phyloP scores from a whole-genome alignment of 192 early-diverging fungal species.

The Gaertneriomyces semiglobifer region DNA sequence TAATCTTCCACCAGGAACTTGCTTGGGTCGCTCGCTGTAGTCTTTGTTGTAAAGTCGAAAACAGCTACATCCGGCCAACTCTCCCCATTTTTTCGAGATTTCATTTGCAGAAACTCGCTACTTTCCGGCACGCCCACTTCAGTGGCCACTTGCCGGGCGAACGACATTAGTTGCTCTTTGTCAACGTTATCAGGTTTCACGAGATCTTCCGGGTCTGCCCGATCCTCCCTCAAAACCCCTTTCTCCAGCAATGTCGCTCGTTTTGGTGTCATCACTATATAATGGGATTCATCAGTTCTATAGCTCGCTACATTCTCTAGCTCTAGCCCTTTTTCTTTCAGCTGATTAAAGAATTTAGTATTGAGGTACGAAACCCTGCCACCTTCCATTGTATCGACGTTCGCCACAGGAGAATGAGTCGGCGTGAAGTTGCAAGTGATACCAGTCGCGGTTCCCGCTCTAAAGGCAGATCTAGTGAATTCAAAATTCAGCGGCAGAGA shows the following conservation, averaged over 20 bases:
- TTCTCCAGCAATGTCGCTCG: slow-evolving; percentile 8
- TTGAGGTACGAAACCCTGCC: slow-evolving; percentile 23
- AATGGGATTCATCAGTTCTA: slow-evolving; percentile 22
- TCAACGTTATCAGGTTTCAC: slow-evolving; percentile 23
- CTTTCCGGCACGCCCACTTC: slow-evolving; percentile 4
- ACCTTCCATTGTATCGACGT: slow-evolving; percentile 6
- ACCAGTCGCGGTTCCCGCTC: slow-evolving; percentile 22
- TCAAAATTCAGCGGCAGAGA: slow-evolving; percentile 5
- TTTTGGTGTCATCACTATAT: slow-evolving; percentile 28
- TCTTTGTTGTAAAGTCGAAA: slow-evolving; percentile 26
- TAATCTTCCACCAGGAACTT: background rate
- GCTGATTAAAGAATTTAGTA: slow-evolving; percentile 15
- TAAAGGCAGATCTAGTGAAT: slow-evolving; percentile 14
- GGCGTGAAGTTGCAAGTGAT: slow-evolving; percentile 26
- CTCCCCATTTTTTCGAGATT: background rate
- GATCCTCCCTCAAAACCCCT: slow-evolving; percentile 23
- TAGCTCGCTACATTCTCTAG: slow-evolving; percentile 25
- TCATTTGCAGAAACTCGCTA: slow-evolving; percentile 15
- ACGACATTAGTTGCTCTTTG: slow-evolving; percentile 10
- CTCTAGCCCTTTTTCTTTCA: slow-evolving; percentile 21
- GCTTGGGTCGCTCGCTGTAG: slow-evolving; percentile 12
- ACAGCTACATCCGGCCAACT: slow-evolving; percentile 19
- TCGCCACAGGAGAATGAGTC: slow-evolving; percentile 1
- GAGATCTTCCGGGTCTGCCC: slow-evolving; percentile 21
- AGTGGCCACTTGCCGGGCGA: slow-evolving; percentile 15